Conservation (phyloP, 441 rosid species). For the Eruca vesicaria region DNA sequence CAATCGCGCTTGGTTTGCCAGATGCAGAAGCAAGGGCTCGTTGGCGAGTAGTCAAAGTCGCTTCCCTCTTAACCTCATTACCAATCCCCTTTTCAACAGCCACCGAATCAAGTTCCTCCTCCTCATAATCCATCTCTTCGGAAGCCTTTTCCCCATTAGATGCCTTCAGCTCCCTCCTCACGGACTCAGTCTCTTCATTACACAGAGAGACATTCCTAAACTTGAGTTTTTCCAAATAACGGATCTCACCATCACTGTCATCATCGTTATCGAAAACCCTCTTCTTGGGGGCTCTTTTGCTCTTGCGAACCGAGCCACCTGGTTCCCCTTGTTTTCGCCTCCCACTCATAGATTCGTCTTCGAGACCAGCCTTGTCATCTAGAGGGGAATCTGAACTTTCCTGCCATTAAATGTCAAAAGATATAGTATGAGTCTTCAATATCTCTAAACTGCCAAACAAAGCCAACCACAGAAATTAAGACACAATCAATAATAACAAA, state of each 20-base stretch:
- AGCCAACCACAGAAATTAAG: no score
- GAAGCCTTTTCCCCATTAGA: constrained; percentile 46
- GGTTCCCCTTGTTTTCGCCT: constrained; percentile 55
- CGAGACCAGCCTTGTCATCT: constrained; percentile 57
- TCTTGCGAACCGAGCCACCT: constrained; percentile 67
- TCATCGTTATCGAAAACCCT: constrained; percentile 58
- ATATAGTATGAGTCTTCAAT: constrained; percentile 6
- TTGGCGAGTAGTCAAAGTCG: constrained; percentile 77
- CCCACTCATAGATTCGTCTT: constrained; percentile 49
- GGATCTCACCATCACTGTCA: constrained; percentile 80
- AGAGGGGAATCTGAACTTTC: constrained; percentile 49
- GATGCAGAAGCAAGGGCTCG: constrained; percentile 86
- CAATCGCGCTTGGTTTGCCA: constrained; percentile 56
- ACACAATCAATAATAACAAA: no score
- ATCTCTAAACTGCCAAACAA: no score
- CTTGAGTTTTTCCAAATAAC: constrained; percentile 75
- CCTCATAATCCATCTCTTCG: constrained; percentile 61
- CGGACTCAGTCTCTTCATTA: constrained; percentile 52
- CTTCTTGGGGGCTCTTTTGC: constrained; percentile 78
- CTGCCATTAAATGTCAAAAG: constrained; percentile 43
- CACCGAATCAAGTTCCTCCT: constrained; percentile 44
- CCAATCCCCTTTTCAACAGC: constrained; percentile 58
- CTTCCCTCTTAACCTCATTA: constrained; percentile 63
- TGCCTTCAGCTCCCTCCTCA: constrained; percentile 54
- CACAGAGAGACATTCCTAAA: constrained; percentile 41